Evolutionary conservation across 1,139 yeast species (phyloP).

Genomic region (Kurtzmaniella quercitrusa): DNA sequence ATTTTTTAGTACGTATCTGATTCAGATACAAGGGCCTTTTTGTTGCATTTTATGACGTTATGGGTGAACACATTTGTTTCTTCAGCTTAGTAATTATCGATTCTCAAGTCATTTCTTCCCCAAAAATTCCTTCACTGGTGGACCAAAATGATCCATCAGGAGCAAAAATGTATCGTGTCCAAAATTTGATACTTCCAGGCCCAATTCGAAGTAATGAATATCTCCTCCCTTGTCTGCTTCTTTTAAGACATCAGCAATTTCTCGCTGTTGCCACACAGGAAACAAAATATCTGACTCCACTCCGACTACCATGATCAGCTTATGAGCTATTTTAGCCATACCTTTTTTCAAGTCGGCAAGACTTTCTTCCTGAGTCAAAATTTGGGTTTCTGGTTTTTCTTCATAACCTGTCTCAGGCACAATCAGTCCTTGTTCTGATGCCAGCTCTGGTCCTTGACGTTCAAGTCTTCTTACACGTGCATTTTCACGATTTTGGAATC

Average conservation of each 20-base stretch:
- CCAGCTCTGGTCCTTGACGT: slow-evolving; percentile 22
- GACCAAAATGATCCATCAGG: slow-evolving; percentile 76
- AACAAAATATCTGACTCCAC: slow-evolving; percentile 88
- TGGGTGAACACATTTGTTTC: no score
- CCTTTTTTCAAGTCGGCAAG: slow-evolving; percentile 63
- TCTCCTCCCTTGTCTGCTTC: slow-evolving; percentile 25
- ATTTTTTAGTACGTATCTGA: no score
- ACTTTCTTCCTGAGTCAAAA: slow-evolving; percentile 49
- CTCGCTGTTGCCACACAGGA: slow-evolving; percentile 94
- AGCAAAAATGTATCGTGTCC: slow-evolving; percentile 91
- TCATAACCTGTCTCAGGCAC: slow-evolving; percentile 55
- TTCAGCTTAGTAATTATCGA: no score
- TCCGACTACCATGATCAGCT: slow-evolving; percentile 75
- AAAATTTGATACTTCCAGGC: slow-evolving; percentile 69
- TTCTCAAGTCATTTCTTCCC: neutral
- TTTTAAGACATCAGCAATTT: slow-evolving; percentile 61
- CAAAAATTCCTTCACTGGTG: slow-evolving; percentile 64
- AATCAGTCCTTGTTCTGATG: slow-evolving; percentile 29
- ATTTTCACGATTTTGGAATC: slow-evolving; percentile 42
- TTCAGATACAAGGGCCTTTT: no score
- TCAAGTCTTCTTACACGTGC: slow-evolving; percentile 29
- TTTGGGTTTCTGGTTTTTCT: slow-evolving; percentile 39
- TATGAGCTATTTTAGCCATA: slow-evolving; percentile 55
- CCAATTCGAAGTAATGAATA: slow-evolving; percentile 66
- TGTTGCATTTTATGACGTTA: no score